A percentile compares a stretch with the other conserved stretches of the same genome.
Evolutionary conservation across 2,329 filamentous ascomycete genomes (phyloP).

Genomic region (Fusarium citri): DNA sequence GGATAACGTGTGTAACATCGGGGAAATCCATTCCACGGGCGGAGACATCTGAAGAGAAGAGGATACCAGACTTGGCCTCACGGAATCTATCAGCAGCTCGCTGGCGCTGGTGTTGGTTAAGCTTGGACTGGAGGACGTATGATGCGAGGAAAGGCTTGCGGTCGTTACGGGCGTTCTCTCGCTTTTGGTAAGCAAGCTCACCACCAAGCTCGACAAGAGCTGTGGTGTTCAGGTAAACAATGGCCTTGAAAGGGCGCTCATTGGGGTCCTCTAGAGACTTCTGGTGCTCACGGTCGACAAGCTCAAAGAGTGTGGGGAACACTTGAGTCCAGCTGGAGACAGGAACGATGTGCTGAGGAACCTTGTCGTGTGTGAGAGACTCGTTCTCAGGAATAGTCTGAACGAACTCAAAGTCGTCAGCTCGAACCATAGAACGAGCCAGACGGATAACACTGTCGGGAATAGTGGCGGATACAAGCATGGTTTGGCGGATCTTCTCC

Average conservation of each 20-base stretch:
- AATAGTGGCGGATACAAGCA: constrained; percentile 96
- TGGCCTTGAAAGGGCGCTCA: constrained; percentile 86
- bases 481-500: constrained; percentile 81
- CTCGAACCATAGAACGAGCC: constrained; percentile 81
- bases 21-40: constrained; percentile 88
- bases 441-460: constrained; percentile 84
- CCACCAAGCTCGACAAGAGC: constrained; percentile 75
- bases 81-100: constrained; percentile 79
- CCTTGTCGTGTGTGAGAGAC: constrained; percentile 82
- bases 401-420: constrained; percentile 84
- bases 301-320: constrained; percentile 80
- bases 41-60: constrained; percentile 84
- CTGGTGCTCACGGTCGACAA: constrained; percentile 71
- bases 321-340: constrained; percentile 79
- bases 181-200: constrained; percentile 60
- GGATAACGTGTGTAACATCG: constrained; percentile 82
- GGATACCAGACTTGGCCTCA: constrained; percentile 67
- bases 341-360: constrained; percentile 82
- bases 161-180: constrained; percentile 55
- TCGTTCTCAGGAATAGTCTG: constrained; percentile 89
- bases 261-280: constrained; percentile 55
- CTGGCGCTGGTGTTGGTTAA: constrained; percentile 78
- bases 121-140: constrained; percentile 77
- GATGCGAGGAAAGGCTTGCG: constrained; percentile 55
- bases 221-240: constrained; percentile 89